A percentile compares a stretch with the other conserved stretches of the same genome.
These are phyloP conservation scores for Rhizopus stolonifer DNA, from an alignment of 371 early-diverging fungal genomes.

Conservation along the genomic window DNA sequence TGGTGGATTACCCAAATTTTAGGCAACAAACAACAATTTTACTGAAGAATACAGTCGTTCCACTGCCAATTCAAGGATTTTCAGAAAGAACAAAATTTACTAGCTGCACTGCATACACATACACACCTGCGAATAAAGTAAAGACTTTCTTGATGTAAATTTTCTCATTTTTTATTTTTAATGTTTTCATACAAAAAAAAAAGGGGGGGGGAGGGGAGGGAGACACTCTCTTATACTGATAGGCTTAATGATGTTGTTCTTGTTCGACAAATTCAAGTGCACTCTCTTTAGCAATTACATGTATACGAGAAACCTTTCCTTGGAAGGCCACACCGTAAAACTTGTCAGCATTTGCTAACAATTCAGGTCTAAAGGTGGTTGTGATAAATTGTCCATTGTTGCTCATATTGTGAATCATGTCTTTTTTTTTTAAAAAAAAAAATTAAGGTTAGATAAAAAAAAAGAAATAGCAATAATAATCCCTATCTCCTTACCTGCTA, in stretches of 20 bases:
- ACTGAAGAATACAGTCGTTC: neutral
- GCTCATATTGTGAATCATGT: slow-evolving; percentile 87
- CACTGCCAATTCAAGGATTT: too few species aligned
- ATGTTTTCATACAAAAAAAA: too few species aligned
- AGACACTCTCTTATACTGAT: too few species aligned
- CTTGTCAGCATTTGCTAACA: slow-evolving; percentile 88
- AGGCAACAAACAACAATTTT: neutral
- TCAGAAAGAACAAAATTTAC: too few species aligned
- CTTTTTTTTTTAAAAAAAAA: slow-evolving; percentile 21
- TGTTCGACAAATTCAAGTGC: slow-evolving; percentile 73
- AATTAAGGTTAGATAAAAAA: neutral
- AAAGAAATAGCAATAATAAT: too few species aligned
- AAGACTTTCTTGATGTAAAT: too few species aligned
- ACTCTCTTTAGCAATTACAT: slow-evolving; percentile 64
- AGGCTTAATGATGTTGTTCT: slow-evolving; percentile 18
- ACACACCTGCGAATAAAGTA: too few species aligned
- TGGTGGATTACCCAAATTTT: slow-evolving; percentile 29
- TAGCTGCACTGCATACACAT: too few species aligned
- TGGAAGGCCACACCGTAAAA: slow-evolving; percentile 97
- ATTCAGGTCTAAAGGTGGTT: slow-evolving; percentile 97
- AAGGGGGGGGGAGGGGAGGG: too few species aligned
- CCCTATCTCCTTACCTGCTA: slow-evolving; percentile 74
- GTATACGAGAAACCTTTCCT: slow-evolving; percentile 77
- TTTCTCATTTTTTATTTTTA: too few species aligned
- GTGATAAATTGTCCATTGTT: slow-evolving; percentile 95